Evolutionary conservation across 306 rosid species (phyloP).

Genomic region (Senna tora): DNA sequence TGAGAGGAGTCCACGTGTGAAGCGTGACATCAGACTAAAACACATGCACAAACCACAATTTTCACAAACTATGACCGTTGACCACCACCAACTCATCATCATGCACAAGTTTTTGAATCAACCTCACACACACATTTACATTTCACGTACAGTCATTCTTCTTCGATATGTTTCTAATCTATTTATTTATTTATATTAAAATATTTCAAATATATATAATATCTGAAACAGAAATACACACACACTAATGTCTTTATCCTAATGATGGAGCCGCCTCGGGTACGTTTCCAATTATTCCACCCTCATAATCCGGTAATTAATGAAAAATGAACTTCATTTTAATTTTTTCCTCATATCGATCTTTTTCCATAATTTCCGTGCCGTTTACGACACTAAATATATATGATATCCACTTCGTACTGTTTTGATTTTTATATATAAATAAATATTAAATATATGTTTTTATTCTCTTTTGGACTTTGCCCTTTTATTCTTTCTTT

Average conservation of each 20-base stretch:
- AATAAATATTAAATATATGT: background rate
- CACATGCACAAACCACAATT: slow-evolving; percentile 13
- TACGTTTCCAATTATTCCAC: slow-evolving; percentile 39
- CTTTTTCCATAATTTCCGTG: slow-evolving; percentile 48
- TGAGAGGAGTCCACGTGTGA: slow-evolving; percentile 37
- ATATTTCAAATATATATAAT: background rate
- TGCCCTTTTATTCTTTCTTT: background rate
- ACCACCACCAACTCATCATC: background rate
- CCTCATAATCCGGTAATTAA: background rate
- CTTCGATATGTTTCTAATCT: too few relatives aligned
- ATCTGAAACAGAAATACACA: background rate
- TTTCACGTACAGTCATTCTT: background rate
- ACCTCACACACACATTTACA: background rate
- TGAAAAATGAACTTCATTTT: slow-evolving; percentile 19
- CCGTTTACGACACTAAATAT: slow-evolving; percentile 60
- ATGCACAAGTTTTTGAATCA: slow-evolving; percentile 2
- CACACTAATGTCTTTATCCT: slow-evolving; percentile 27
- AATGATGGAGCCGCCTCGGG: slow-evolving; percentile 61
- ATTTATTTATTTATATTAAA: too few relatives aligned
- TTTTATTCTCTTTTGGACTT: slow-evolving; percentile 26
- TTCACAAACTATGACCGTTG: slow-evolving; percentile 31
- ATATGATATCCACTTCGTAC: background rate
- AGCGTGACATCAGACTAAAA: slow-evolving; percentile 11
- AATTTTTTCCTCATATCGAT: background rate
- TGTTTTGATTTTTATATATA: background rate